Percentiles rank a stretch among this genome's conserved stretches.
These are phyloP conservation scores for Ogataea allantospora DNA, from an alignment of 805 yeast genomes.

Conservation along the genomic window DNA sequence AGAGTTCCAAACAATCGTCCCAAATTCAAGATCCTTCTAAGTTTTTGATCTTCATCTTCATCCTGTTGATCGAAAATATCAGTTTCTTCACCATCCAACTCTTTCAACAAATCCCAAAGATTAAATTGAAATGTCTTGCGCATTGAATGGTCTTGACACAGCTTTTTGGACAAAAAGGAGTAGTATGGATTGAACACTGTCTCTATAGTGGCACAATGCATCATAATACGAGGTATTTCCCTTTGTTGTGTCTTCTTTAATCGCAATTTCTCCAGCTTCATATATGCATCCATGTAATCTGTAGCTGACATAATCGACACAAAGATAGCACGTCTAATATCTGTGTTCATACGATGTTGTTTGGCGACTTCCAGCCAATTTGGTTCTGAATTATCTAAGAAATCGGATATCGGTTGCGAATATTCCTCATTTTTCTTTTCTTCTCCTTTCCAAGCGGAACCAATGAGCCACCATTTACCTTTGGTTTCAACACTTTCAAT, in stretches of 20 bases:
- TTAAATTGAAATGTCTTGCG: conserved; percentile 84
- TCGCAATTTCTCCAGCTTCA: conserved; percentile 74
- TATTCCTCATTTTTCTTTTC: conserved; percentile 35
- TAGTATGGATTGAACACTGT: conserved; percentile 87
- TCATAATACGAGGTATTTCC: conserved; percentile 80
- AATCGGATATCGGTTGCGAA: conserved; percentile 50
- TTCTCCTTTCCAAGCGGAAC: conserved; percentile 92
- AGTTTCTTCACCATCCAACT: conserved; percentile 51
- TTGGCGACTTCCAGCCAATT: conserved; percentile 88
- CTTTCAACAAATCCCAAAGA: conserved; percentile 82
- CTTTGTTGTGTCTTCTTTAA: conserved; percentile 77
- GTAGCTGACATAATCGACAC: conserved; percentile 93
- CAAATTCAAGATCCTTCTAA: conserved; percentile 62
- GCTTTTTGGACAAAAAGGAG: conserved; percentile 70
- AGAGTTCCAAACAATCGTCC: conserved; percentile 81
- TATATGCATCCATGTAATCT: conserved; percentile 85
- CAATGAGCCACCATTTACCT: conserved; percentile 99
- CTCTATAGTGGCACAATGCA: conserved; percentile 86
- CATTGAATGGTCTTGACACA: conserved; percentile 71
- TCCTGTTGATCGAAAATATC: conserved; percentile 30
- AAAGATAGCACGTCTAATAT: conserved; percentile 89
- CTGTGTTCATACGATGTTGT: conserved; percentile 91
- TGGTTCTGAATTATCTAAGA: conserved; percentile 69
- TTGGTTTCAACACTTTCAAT: conserved; percentile 69
- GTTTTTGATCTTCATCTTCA: conserved; percentile 56